These are phyloP conservation scores for Pseudopyricularia javanii DNA, from an alignment of 2,329 filamentous ascomycete genomes.

Conservation along the genomic window DNA sequence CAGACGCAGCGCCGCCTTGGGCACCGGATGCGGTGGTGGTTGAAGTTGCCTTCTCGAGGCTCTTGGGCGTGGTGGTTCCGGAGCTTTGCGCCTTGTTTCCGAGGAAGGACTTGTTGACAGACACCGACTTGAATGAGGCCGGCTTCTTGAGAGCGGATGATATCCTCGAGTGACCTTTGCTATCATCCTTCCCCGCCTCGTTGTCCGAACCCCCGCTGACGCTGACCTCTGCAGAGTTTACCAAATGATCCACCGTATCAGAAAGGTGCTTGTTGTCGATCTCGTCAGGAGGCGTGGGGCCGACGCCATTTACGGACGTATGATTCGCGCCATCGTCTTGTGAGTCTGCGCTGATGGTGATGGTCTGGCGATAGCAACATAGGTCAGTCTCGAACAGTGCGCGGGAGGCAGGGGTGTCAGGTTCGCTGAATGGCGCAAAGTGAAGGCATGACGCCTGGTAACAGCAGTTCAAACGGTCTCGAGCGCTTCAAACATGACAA, in stretches of 20 bases:
- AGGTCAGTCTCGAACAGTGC: neutral
- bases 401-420: neutral
- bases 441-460: neutral
- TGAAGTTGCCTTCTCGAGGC: constrained; percentile 34
- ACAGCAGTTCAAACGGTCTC: neutral
- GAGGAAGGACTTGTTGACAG: constrained; percentile 74
- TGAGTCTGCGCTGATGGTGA: constrained; percentile 23
- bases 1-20: constrained; percentile 30
- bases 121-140: constrained; percentile 71
- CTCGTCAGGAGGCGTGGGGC: constrained; percentile 29
- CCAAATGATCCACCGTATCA: constrained; percentile 43
- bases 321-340: constrained; percentile 34
- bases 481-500: neutral
- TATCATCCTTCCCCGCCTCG: constrained; percentile 51
- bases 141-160: constrained; percentile 59
- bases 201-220: constrained; percentile 66
- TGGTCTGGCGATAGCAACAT: constrained; percentile 12
- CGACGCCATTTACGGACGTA: constrained; percentile 34
- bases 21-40: constrained; percentile 30
- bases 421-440: neutral
- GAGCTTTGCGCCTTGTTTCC: constrained; percentile 50
- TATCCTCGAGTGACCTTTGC: constrained; percentile 45
- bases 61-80: constrained; percentile 29
- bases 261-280: constrained; percentile 45
- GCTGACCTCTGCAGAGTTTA: constrained; percentile 54